Conservation (phyloP, 331 rosid species). For the Acacia pycnantha region DNA sequence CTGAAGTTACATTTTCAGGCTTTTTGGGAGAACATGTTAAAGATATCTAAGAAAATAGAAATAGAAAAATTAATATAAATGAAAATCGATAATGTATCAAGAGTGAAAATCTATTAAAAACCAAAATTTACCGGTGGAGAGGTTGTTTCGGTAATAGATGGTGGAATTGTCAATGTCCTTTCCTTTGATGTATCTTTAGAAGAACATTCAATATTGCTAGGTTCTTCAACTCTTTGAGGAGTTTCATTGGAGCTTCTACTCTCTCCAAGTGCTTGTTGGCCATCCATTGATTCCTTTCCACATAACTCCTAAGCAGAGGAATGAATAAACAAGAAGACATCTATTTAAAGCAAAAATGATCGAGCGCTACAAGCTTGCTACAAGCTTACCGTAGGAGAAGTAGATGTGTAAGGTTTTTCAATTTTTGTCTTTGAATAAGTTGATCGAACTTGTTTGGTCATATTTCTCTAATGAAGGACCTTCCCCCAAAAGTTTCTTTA, state of each 20-base stretch:
- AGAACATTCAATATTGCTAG: not conserved
- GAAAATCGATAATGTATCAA: not conserved
- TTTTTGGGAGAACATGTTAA: not conserved
- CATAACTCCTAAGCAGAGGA: not conserved
- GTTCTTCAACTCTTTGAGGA: not conserved
- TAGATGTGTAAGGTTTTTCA: too few species aligned
- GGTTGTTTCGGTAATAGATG: not conserved
- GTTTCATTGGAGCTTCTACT: not conserved
- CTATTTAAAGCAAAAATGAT: too few species aligned
- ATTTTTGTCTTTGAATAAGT: too few species aligned
- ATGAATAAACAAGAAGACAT: not conserved
- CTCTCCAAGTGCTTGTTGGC: not conserved
- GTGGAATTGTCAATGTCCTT: not conserved
- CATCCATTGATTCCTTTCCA: not conserved
- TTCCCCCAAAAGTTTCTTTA: too few species aligned
- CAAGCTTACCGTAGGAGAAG: too few species aligned
- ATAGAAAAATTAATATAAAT: not conserved
- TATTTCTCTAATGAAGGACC: too few species aligned
- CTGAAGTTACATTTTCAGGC: too few species aligned
- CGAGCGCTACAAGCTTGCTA: too few species aligned
- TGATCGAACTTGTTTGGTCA: too few species aligned
- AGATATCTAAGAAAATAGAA: not conserved
- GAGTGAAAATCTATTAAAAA: not conserved
- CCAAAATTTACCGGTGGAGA: not conserved
- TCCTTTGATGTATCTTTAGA: not conserved